Percentiles rank a stretch among this genome's conserved stretches.
Evolutionary conservation across 2,329 filamentous ascomycete species (phyloP).

Genomic region (Fusarium multiceps): DNA sequence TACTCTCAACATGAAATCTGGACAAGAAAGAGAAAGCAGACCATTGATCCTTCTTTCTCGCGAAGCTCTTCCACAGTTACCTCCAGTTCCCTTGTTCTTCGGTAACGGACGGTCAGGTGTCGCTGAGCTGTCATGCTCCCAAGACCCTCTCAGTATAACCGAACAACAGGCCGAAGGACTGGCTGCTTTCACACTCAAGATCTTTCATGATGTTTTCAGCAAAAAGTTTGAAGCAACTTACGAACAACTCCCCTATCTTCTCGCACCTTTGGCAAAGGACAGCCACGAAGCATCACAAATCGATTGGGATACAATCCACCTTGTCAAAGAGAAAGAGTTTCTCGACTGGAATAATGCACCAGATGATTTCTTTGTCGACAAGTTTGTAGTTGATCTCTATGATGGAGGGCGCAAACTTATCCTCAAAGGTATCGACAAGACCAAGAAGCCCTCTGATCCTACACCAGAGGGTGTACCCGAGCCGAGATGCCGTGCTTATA

Average conservation of each 20-base stretch:
- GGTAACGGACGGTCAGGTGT: slow-evolving; percentile 69
- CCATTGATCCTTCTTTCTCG: slow-evolving; percentile 80
- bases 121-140: slow-evolving; percentile 62
- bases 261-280: slow-evolving; percentile 67
- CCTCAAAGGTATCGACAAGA: slow-evolving; percentile 62
- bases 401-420: slow-evolving; percentile 74
- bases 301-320: slow-evolving; percentile 70
- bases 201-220: slow-evolving; percentile 89
- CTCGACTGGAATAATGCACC: slow-evolving; percentile 57
- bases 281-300: slow-evolving; percentile 55
- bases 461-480: slow-evolving; percentile 68
- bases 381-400: slow-evolving; percentile 67
- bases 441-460: slow-evolving; percentile 71
- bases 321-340: slow-evolving; percentile 50
- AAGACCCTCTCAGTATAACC: slow-evolving; percentile 56
- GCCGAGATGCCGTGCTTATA: slow-evolving; percentile 58
- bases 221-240: slow-evolving; percentile 78
- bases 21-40: slow-evolving; percentile 61
- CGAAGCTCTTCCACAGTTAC: slow-evolving; percentile 69
- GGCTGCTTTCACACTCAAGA: slow-evolving; percentile 76
- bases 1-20: slow-evolving; percentile 64
- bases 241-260: slow-evolving; percentile 81
- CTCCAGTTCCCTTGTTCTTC: slow-evolving; percentile 78
- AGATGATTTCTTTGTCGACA: slow-evolving; percentile 63
- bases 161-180: slow-evolving; percentile 63